Conservation (phyloP, 768 basidiomycete genomes). For the Amanita pallidorosea region DNA sequence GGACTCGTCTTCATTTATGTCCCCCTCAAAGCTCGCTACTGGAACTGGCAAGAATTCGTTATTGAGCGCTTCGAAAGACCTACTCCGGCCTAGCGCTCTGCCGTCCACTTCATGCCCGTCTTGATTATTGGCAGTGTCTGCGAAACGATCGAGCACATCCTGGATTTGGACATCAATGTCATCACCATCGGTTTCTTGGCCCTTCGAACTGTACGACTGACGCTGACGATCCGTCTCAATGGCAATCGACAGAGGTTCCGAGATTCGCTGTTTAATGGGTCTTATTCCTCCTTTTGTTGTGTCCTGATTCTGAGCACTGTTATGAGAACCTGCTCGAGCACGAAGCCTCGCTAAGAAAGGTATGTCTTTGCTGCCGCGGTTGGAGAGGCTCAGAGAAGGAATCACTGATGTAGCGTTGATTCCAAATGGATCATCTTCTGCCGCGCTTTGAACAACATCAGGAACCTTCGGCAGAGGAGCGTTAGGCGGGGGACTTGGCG, state of each 20-base stretch:
- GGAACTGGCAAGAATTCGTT: neutral
- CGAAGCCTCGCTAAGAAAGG: slow-evolving; percentile 19
- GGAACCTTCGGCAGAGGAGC: slow-evolving; percentile 31
- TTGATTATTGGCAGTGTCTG: neutral
- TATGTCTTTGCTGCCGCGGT: slow-evolving; percentile 29
- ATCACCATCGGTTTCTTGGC: slow-evolving; percentile 15
- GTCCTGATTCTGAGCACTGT: neutral
- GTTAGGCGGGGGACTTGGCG: slow-evolving; percentile 39
- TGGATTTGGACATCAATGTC: slow-evolving; percentile 15
- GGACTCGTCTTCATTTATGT: slow-evolving; percentile 8
- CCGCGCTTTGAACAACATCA: neutral
- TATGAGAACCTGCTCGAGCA: neutral
- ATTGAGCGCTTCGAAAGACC: slow-evolving; percentile 3
- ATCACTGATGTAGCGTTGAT: slow-evolving; percentile 2
- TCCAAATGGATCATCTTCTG: slow-evolving; percentile 2
- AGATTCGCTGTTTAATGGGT: slow-evolving; percentile 7
- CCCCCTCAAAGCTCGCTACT: slow-evolving; percentile 8
- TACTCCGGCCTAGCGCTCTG: slow-evolving; percentile 3
- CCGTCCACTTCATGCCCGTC: slow-evolving; percentile 3
- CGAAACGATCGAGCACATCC: slow-evolving; percentile 28
- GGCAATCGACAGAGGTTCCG: slow-evolving; percentile 3
- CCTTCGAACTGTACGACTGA: slow-evolving; percentile 14
- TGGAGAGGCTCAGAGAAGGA: neutral
- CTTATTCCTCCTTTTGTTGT: slow-evolving; percentile 4
- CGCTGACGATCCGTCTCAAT: neutral